A percentile compares a stretch with the other conserved stretches of the same genome.
Evolutionary conservation across 805 yeast genomes (phyloP).

Genomic region (Wickerhamiella nectarea): DNA sequence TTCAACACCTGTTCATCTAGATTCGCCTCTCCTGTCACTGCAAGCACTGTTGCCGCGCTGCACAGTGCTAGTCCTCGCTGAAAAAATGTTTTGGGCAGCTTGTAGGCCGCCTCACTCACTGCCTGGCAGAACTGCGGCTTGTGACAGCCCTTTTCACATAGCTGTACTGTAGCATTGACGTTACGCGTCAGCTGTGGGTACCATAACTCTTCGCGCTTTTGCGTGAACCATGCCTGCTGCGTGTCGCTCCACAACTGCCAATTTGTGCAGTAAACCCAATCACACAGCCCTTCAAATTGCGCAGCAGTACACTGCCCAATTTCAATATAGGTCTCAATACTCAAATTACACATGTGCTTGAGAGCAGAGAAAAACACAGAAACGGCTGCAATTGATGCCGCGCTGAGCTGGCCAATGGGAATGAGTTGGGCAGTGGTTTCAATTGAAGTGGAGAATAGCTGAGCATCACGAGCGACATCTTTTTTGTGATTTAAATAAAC

Average conservation of each 20-base stretch:
- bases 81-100: not conserved
- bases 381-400: not conserved
- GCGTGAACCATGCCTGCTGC: not conserved
- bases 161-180: not conserved
- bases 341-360: not conserved
- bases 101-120: not conserved
- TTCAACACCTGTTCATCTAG: not conserved
- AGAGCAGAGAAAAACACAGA: not conserved
- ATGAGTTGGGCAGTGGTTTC: not conserved
- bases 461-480: not conserved
- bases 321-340: not conserved
- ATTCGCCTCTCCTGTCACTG: not conserved
- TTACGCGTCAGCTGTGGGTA: not conserved
- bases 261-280: conserved; percentile 1
- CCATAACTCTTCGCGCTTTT: not conserved
- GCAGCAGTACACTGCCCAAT: not conserved
- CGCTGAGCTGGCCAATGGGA: not conserved
- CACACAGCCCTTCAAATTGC: conserved; percentile 1
- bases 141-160: not conserved
- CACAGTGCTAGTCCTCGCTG: not conserved
- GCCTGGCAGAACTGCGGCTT: not conserved
- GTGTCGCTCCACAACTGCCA: not conserved
- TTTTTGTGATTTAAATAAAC: not conserved
- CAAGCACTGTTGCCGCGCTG: not conserved
- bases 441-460: not conserved